Percentiles rank a stretch among this genome's conserved stretches.
Evolutionary conservation across 2,329 filamentous ascomycete species (phyloP).

Genomic region (Penicillium sp.): DNA sequence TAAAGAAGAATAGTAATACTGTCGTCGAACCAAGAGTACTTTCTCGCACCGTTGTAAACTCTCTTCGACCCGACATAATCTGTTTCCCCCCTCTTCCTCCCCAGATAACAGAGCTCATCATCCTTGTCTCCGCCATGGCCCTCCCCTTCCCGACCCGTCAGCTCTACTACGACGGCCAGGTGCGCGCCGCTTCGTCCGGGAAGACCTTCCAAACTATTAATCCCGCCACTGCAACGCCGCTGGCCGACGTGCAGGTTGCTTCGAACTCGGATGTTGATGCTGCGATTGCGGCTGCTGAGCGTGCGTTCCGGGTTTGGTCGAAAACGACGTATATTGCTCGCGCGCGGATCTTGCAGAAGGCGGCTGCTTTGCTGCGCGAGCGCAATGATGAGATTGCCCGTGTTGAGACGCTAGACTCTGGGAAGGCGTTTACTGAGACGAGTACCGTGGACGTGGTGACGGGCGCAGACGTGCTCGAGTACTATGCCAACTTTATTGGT

Average conservation of each 20-base stretch:
- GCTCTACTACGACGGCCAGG: constrained; percentile 74
- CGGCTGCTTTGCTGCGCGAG: constrained; percentile 70
- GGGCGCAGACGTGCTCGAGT: constrained; percentile 82
- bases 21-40: neutral
- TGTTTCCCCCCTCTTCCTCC: neutral
- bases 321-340: constrained; percentile 72
- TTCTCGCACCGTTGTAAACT: neutral
- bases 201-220: constrained; percentile 72
- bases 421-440: constrained; percentile 83
- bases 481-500: constrained; percentile 78
- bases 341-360: constrained; percentile 74
- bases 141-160: constrained; percentile 55
- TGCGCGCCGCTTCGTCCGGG: constrained; percentile 61
- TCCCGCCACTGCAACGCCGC: constrained; percentile 67
- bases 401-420: constrained; percentile 81
- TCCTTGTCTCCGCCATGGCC: constrained; percentile 24
- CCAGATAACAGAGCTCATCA: neutral
- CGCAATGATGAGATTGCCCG: constrained; percentile 78
- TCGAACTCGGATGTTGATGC: constrained; percentile 68
- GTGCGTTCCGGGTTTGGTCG: constrained; percentile 76
- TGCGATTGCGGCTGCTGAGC: constrained; percentile 69
- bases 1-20: neutral
- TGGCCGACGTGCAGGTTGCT: constrained; percentile 73
- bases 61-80: neutral
- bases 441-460: constrained; percentile 80